Evolutionary conservation across 148 eudicot genomes (phyloP).

Genomic region (Rhododendron molle): DNA sequence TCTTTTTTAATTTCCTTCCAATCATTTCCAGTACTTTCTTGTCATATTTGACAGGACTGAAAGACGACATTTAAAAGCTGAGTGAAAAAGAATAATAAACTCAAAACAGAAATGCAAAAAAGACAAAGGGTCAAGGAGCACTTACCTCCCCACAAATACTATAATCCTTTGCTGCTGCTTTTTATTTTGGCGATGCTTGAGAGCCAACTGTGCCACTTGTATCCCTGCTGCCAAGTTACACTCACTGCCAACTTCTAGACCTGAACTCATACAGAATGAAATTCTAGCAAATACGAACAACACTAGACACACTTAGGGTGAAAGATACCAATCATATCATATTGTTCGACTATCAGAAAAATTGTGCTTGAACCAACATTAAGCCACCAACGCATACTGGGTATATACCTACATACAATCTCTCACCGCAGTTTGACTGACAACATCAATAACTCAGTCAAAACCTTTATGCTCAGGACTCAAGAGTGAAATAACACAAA

Average conservation of each 20-base stretch:
- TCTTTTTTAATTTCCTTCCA: constrained; percentile 90
- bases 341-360: neutral
- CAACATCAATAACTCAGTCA: neutral
- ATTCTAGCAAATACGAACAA: constrained; percentile 1
- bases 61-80: neutral
- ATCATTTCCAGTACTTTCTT: constrained; percentile 83
- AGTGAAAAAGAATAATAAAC: constrained; percentile 9
- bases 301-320: neutral
- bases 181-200: constrained; percentile 97
- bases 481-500: neutral
- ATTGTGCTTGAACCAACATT: neutral
- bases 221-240: constrained; percentile 95
- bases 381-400: neutral
- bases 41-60: constrained; percentile 86
- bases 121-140: neutral
- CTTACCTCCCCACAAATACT: constrained; percentile 87
- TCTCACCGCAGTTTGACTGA: neutral
- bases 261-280: constrained; percentile 30
- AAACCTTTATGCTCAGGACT: neutral
- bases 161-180: constrained; percentile 96
- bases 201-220: constrained; percentile 96
- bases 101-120: neutral
- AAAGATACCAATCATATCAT: neutral
- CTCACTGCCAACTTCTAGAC: constrained; percentile 89
- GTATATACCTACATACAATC: neutral